A percentile compares a stretch with the other conserved stretches of the same genome.
Conservation (phyloP, 2,329 filamentous ascomycete genomes). For the Orbilia blumenaviensis region DNA sequence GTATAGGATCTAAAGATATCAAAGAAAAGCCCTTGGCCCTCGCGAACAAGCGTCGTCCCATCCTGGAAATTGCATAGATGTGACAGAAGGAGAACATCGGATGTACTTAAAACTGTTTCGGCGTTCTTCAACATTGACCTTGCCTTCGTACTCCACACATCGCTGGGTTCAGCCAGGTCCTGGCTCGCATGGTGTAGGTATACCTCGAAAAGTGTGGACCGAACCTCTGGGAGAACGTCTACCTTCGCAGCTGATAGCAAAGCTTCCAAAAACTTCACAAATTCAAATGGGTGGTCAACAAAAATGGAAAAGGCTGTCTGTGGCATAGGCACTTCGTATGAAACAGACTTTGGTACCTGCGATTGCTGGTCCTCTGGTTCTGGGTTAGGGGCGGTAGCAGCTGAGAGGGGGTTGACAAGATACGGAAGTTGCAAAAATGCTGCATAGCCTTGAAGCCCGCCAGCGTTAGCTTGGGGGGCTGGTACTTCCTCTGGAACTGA, state of each 20-base stretch:
- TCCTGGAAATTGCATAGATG: constrained; percentile 89
- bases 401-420: constrained; percentile 22
- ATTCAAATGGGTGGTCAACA: constrained; percentile 90
- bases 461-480: background rate
- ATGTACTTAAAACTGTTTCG: constrained; percentile 80
- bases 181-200: constrained; percentile 88
- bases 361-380: background rate
- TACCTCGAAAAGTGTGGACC: constrained; percentile 97
- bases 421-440: constrained; percentile 30
- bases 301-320: constrained; percentile 94
- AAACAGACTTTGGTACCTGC: constrained; percentile 59
- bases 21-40: constrained; percentile 88
- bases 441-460: constrained; percentile 38
- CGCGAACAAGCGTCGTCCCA: constrained; percentile 89
- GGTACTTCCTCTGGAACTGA: constrained; percentile 8
- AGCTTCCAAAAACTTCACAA: constrained; percentile 90
- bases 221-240: constrained; percentile 71
- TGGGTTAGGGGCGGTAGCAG: background rate
- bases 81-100: constrained; percentile 90
- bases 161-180: constrained; percentile 70
- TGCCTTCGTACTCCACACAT: constrained; percentile 88
- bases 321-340: constrained; percentile 82
- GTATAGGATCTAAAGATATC: constrained; percentile 98
- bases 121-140: constrained; percentile 85
- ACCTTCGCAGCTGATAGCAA: constrained; percentile 73